phyloP scores from a whole-genome alignment of 495 filamentous ascomycete genomes.

The Rhypophila decipiens region DNA sequence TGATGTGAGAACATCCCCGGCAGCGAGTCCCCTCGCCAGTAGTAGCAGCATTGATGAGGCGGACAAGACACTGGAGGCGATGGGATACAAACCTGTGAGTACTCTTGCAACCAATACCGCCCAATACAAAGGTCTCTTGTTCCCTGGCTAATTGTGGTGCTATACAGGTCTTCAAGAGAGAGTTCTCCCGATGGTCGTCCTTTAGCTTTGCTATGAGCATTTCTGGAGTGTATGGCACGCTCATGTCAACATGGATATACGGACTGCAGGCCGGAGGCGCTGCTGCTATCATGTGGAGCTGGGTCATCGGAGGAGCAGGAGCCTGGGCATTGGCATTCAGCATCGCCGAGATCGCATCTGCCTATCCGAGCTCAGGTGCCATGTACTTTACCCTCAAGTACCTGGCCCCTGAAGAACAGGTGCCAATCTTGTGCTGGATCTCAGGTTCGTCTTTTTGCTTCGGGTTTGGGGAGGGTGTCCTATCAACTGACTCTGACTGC shows the following conservation, averaged over 20 bases:
- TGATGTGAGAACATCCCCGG: not conserved
- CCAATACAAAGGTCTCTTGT: not conserved
- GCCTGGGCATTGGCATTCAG: conserved; percentile 58
- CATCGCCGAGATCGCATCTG: conserved; percentile 53
- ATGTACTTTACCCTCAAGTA: conserved; percentile 46
- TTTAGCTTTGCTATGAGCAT: conserved; percentile 62
- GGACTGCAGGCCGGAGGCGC: conserved; percentile 55
- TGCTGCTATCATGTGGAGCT: conserved; percentile 57
- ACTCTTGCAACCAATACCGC: not conserved
- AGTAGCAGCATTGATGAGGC: conserved; percentile 16
- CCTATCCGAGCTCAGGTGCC: conserved; percentile 52
- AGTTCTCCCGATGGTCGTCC: conserved; percentile 55
- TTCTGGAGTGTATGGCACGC: conserved; percentile 52
- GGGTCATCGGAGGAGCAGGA: conserved; percentile 56
- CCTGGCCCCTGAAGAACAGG: conserved; percentile 33
- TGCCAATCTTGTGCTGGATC: conserved; percentile 44
- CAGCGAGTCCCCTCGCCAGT: not conserved
- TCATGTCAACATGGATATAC: conserved; percentile 57
- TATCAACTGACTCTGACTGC: not conserved
- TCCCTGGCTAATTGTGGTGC: not conserved
- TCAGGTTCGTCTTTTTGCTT: conserved; percentile 17
- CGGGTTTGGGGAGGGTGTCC: not conserved
- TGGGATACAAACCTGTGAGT: conserved; percentile 29
- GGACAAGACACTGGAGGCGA: conserved; percentile 25
- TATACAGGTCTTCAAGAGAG: conserved; percentile 52